Percentiles rank a stretch among this genome's conserved stretches.
Conservation (phyloP, 306 rosid genomes). For the Quercus ilex region DNA sequence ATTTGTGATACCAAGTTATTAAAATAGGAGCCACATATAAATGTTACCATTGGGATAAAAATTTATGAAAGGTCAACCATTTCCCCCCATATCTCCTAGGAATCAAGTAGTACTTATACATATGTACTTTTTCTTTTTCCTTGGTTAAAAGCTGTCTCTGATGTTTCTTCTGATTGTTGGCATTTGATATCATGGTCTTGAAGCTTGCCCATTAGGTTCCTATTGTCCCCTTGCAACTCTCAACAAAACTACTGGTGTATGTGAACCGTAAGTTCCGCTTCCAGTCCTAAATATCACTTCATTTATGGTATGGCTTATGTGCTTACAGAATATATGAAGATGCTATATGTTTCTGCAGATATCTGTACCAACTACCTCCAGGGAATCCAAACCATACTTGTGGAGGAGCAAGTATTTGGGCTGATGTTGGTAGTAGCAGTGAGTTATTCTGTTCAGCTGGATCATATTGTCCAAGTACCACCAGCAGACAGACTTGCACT, state of each 20-base stretch:
- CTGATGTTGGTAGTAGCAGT: slow-evolving; percentile 66
- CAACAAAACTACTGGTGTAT: slow-evolving; percentile 69
- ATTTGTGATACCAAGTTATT: background rate
- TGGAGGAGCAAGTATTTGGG: slow-evolving; percentile 96
- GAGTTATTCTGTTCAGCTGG: slow-evolving; percentile 89
- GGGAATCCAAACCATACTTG: slow-evolving; percentile 79
- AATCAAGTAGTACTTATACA: background rate
- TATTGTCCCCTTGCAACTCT: slow-evolving; percentile 81
- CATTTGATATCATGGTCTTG: slow-evolving; percentile 28
- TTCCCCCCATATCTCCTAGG: background rate
- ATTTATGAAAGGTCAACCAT: background rate
- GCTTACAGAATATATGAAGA: background rate
- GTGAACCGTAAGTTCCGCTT: slow-evolving; percentile 86
- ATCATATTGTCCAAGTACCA: slow-evolving; percentile 87
- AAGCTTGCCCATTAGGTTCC: slow-evolving; percentile 97
- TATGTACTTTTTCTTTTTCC: background rate
- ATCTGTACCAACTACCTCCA: slow-evolving; percentile 82
- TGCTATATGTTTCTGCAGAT: slow-evolving; percentile 47
- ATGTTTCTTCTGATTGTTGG: slow-evolving; percentile 28
- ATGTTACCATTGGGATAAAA: background rate
- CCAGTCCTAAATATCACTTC: slow-evolving; percentile 3
- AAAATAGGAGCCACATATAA: background rate
- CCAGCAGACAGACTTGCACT: slow-evolving; percentile 51
- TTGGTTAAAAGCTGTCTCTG: slow-evolving; percentile 30
- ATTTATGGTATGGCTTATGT: background rate